phyloP scores from a whole-genome alignment of 2,329 filamentous ascomycete species.

The Arthrobotrys sinensis region DNA sequence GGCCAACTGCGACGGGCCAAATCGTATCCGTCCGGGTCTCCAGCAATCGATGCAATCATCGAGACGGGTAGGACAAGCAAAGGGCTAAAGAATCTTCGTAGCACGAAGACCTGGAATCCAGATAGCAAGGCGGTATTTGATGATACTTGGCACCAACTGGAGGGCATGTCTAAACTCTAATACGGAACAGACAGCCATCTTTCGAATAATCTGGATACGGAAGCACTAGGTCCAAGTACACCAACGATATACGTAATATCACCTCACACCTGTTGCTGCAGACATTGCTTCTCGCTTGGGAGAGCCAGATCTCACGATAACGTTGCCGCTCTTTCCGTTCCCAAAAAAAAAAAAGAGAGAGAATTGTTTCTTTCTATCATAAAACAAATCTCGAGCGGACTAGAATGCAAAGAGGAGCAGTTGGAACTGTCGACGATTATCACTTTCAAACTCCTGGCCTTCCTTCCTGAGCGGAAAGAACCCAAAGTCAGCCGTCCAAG shows the following conservation, averaged over 20 bases:
- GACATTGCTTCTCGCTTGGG: conserved; percentile 44
- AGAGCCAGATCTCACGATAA: conserved; percentile 31
- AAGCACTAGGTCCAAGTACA: conserved; percentile 29
- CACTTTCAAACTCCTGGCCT: conserved; percentile 20
- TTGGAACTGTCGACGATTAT: conserved; percentile 6
- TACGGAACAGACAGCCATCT: conserved; percentile 36
- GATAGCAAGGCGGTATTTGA: conserved; percentile 21
- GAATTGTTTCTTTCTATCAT: conserved; percentile 11
- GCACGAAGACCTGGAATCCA: conserved; percentile 30
- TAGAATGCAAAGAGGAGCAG: not conserved
- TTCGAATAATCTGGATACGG: conserved; percentile 19
- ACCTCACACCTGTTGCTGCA: conserved; percentile 26
- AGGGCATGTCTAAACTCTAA: conserved; percentile 34
- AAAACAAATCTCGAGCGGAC: conserved; percentile 28
- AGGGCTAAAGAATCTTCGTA: conserved; percentile 12
- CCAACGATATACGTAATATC: conserved; percentile 50
- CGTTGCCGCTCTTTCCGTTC: conserved; percentile 55
- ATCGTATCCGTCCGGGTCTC: conserved; percentile 24
- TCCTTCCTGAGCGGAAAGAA: conserved; percentile 36
- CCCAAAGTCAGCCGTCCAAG: conserved; percentile 52
- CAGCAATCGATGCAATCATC: conserved; percentile 12
- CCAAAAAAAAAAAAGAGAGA: not conserved
- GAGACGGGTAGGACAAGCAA: conserved; percentile 30
- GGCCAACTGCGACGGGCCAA: conserved; percentile 18
- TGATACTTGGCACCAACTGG: conserved; percentile 27